A percentile compares a stretch with the other conserved stretches of the same genome.
Evolutionary conservation across 139 green algal species (phyloP).

Genomic region (Parachlorella kessleri): DNA sequence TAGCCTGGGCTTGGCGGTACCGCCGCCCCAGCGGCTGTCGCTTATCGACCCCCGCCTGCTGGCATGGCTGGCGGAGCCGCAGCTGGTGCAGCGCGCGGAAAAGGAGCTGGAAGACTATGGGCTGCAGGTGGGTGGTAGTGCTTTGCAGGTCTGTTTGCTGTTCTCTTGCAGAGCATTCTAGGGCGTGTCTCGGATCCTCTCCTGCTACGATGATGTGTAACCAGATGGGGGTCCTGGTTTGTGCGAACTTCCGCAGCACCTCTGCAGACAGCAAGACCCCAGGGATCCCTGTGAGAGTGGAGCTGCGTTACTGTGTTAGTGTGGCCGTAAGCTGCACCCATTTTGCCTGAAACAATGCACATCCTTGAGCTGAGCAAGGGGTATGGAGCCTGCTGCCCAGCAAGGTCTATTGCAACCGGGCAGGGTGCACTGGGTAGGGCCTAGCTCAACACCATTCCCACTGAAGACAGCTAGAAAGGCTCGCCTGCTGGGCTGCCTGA

Average conservation of each 20-base stretch:
- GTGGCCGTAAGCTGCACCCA: neutral
- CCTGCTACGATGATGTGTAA: no score
- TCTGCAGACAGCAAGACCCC: no score
- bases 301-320: neutral
- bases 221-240: no score
- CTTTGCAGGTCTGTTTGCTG: no score
- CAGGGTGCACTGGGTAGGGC: no score
- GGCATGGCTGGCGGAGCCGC: slow-evolving; percentile 48
- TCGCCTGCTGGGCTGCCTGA: no score
- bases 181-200: no score
- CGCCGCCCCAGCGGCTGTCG: neutral
- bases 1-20: slow-evolving; percentile 3
- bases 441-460: no score
- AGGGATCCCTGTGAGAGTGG: neutral
- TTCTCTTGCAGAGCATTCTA: no score
- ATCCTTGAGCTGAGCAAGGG: neutral
- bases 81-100: slow-evolving; percentile 53
- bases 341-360: neutral
- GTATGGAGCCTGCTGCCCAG: neutral
- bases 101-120: slow-evolving; percentile 36
- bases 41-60: slow-evolving; percentile 25
- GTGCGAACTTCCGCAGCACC: no score
- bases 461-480: no score
- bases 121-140: slow-evolving; percentile 15
- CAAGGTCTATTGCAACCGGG: neutral